A percentile compares a stretch with the other conserved stretches of the same genome.
phyloP scores from a whole-genome alignment of 2,329 filamentous ascomycete species.

The Trichoderma sp. region DNA sequence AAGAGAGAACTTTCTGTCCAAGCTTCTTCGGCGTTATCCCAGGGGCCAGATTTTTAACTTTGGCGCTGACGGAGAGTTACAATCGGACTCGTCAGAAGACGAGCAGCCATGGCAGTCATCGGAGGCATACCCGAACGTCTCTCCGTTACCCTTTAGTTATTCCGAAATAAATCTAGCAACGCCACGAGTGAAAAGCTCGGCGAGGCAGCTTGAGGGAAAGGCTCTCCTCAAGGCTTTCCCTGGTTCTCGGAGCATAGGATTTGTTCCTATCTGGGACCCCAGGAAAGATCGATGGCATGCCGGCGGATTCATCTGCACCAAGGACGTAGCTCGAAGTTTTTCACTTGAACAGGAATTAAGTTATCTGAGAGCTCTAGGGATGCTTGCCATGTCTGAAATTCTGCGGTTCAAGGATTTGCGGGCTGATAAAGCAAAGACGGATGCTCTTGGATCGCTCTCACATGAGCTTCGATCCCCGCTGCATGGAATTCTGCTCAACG shows the following conservation, averaged over 20 bases:
- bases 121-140: neutral
- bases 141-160: neutral
- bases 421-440: constrained; percentile 50
- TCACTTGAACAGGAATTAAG: constrained; percentile 47
- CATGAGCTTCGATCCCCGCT: constrained; percentile 61
- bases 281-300: constrained; percentile 47
- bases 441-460: constrained; percentile 58
- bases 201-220: constrained; percentile 23
- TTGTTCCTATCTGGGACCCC: constrained; percentile 49
- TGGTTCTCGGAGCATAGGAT: constrained; percentile 43
- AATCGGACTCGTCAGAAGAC: constrained; percentile 31
- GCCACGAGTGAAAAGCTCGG: neutral
- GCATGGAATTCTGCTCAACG: constrained; percentile 56
- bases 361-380: constrained; percentile 50
- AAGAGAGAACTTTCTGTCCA: constrained; percentile 39
- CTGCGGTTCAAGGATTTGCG: constrained; percentile 40
- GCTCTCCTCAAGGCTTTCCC: constrained; percentile 39
- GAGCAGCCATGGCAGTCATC: constrained; percentile 11
- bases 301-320: constrained; percentile 50
- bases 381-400: constrained; percentile 56
- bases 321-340: constrained; percentile 41
- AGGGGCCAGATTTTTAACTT: constrained; percentile 47
- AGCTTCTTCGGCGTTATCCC: constrained; percentile 44
- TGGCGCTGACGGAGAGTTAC: constrained; percentile 37
- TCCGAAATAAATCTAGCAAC: neutral